Evolutionary conservation across 2,329 filamentous ascomycete genomes (phyloP), one percentile per base, ranked within the genome.

Genomic region (Trichoderma sp.): DNA sequence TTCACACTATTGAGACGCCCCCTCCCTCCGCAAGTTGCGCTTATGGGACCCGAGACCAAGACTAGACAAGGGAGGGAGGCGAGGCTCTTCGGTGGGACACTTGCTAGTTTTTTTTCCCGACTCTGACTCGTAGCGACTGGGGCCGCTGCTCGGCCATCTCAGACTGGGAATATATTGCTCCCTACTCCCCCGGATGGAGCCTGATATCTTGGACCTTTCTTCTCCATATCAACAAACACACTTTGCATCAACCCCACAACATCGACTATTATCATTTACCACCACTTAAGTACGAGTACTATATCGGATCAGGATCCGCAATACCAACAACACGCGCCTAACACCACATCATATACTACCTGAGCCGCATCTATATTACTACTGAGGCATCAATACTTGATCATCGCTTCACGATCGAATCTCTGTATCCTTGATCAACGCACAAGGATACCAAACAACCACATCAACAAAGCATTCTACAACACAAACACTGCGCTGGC

Each of bases 51-150:
- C 39, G 39, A 43, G 39, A 16, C 59, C 32, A 43, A 43, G 55
- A n/a, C 28, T 39, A 54, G 54, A 30, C 63, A 34, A 16, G 52
- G 63, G 63, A 66, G 63, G 63, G 63, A 66, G 63, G 63, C 63
- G 63, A 66, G 63, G 63, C 63, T 66, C 63, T 66, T 66, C 26
- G 63, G 63, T 66, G 63, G 63, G 63, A 66, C 63, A 21, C 54
- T 5, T 16, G 51, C 34, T 66, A 66, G 63, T 66, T 58, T 66
- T 52, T 37, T 43, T 18, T 43, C 46, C 46, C 46, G 30, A 46
- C 43, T 60, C 56, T 61, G 66, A 68, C 66, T 68, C 66, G 66
- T 34, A 60, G 56, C 66, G 56, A 34, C 56, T 51, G 46, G 63
- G 63, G 58, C 59, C 66, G 56, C 43, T 52, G 24, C 51, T 59